Evolutionary conservation across 139 green algal genomes (phyloP), one percentile per base, ranked within the genome.

Genomic region (Micractinium sp.): DNA sequence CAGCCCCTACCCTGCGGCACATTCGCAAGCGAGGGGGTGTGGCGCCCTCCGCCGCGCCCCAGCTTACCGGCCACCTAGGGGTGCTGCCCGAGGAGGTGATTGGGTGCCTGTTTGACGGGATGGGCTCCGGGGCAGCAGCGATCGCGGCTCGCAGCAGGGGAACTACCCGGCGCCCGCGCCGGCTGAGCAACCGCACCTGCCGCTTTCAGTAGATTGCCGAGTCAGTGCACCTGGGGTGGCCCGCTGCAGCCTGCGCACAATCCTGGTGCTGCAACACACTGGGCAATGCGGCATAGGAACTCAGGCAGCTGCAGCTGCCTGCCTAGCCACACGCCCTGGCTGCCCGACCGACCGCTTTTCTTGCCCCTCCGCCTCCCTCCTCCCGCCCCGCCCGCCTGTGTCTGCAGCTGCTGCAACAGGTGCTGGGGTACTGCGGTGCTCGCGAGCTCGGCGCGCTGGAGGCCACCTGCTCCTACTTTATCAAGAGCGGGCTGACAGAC

Each of bases 391-490:
- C 71, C n/a, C 83, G 36, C 27, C 75, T 29, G 25, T 63, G 36
- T 56, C 0, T 80, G 88, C 92, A 97, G 92, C 56, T 95, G 61
- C 47, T 96, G 53, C 94, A 97, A 47, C 88, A 92, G 53, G 93
- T 97, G 66, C 90, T 97, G 63, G 92, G 93, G 31, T 87, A 92
- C 33, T 96, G 94, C 85, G 77, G 61, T 1, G 80, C 93, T 0
- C 87, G 91, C 4, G 93, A 97, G 91, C 91, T 97, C 31, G 95
- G 89, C 29, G 91, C 89, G 74, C 90, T 97, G 81, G 94, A 96
- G 86, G 89, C 94, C 16, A 95, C 91, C 14, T 97, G 95, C 92
- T 82, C 38, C 31, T 96, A 91, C 84, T 97, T 96, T 85, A 87
- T 91, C 36, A 88, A 93, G 61, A 92, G 77, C 33, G 93, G 92